These are phyloP conservation scores for Sphaerulina musiva DNA, from an alignment of 2,329 filamentous ascomycete genomes.

Conservation along the genomic window DNA sequence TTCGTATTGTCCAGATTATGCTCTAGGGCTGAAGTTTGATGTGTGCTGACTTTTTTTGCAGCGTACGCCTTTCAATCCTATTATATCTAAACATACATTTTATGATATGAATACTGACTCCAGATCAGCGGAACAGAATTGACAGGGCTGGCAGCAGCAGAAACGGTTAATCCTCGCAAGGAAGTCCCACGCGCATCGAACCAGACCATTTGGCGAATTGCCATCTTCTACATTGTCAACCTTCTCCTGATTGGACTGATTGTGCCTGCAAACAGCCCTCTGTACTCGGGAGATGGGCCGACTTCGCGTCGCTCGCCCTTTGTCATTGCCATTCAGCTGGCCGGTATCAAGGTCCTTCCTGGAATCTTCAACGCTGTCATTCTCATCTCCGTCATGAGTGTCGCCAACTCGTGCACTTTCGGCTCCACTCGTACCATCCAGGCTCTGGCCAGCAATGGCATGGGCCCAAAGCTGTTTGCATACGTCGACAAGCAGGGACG, in stretches of 20 bases:
- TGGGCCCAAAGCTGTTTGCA: conserved; percentile 68
- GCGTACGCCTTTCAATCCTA: too few species aligned
- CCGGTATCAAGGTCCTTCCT: conserved; percentile 60
- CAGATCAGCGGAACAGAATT: too few species aligned
- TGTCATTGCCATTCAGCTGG: conserved; percentile 64
- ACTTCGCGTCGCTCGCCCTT: conserved; percentile 48
- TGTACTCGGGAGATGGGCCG: conserved; percentile 36
- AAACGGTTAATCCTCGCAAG: conserved; percentile 35
- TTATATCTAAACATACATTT: too few species aligned
- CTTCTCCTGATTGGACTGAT: conserved; percentile 29
- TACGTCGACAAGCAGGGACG: conserved; percentile 82
- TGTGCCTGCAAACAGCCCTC: conserved; percentile 35
- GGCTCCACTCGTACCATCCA: conserved; percentile 53
- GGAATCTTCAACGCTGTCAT: conserved; percentile 72
- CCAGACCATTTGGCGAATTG: conserved; percentile 31
- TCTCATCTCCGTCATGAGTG: conserved; percentile 55
- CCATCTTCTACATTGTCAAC: conserved; percentile 30
- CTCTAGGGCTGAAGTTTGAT: too few species aligned
- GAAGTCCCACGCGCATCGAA: conserved; percentile 32
- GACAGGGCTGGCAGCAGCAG: too few species aligned
- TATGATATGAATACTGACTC: too few species aligned
- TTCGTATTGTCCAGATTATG: too few species aligned
- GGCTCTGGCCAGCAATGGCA: conserved; percentile 45
- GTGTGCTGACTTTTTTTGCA: too few species aligned
- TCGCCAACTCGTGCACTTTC: conserved; percentile 53